Percentiles rank a stretch among this genome's conserved stretches.
Evolutionary conservation across 148 eudicot genomes (phyloP).

Genomic region (Rhododendron henanense): DNA sequence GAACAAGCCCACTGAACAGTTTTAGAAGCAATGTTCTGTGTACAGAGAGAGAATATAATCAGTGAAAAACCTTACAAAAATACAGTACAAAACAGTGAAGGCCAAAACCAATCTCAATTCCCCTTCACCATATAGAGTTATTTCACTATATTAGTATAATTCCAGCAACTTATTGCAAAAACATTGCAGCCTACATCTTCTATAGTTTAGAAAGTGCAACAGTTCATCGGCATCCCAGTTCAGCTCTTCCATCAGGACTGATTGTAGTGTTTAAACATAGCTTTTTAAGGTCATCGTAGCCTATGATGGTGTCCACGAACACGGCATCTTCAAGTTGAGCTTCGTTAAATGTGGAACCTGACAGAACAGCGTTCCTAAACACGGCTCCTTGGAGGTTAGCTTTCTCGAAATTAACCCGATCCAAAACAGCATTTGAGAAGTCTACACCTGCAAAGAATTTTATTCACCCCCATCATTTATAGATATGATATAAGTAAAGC

Average conservation of each 20-base stretch:
- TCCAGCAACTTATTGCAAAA: not conserved
- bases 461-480: too few relatives aligned
- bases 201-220: not conserved
- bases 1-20: not conserved
- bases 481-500: not conserved
- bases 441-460: constrained; percentile 50
- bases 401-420: constrained; percentile 73
- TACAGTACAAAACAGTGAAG: not conserved
- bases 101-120: not conserved
- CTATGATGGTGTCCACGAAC: constrained; percentile 52
- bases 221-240: constrained; percentile 46
- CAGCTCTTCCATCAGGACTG: constrained; percentile 39
- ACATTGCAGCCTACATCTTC: not conserved
- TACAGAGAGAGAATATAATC: not conserved
- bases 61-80: not conserved
- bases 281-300: constrained; percentile 43
- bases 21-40: not conserved
- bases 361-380: constrained; percentile 72
- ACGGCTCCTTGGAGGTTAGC: constrained; percentile 70
- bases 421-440: constrained; percentile 85
- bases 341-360: constrained; percentile 73
- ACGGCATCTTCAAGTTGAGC: constrained; percentile 69
- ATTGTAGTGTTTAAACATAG: constrained; percentile 48
- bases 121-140: not conserved
- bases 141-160: not conserved